phyloP scores from a whole-genome alignment of 1,139 yeast genomes.

The Lodderomyces metapsilosis region DNA sequence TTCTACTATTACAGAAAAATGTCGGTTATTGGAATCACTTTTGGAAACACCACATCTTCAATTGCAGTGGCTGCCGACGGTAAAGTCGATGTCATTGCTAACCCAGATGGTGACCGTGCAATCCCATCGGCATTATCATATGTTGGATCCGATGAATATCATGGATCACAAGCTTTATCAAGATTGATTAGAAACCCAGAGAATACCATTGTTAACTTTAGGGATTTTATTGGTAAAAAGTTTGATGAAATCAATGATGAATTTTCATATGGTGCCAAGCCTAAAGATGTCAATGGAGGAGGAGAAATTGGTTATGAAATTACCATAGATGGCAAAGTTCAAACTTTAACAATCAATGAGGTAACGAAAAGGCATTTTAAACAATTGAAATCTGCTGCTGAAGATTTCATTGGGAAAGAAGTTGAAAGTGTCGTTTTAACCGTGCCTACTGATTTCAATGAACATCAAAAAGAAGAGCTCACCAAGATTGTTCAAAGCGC shows the following conservation, averaged over 20 bases:
- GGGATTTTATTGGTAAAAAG: constrained; percentile 84
- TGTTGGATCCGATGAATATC: constrained; percentile 93
- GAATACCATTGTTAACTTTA: constrained; percentile 86
- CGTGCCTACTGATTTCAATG: constrained; percentile 86
- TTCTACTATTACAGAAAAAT: too few relatives aligned
- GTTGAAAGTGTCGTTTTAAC: constrained; percentile 85
- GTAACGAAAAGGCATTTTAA: constrained; percentile 80
- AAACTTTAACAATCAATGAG: constrained; percentile 66
- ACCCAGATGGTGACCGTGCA: constrained; percentile 98
- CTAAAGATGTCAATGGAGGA: constrained; percentile 63
- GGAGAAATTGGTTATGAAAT: constrained; percentile 74
- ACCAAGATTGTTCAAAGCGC: constrained; percentile 63
- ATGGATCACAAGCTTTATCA: constrained; percentile 93
- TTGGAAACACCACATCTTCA: constrained; percentile 95
- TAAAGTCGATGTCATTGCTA: constrained; percentile 94
- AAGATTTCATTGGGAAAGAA: constrained; percentile 81
- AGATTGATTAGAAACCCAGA: constrained; percentile 88
- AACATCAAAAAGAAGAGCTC: constrained; percentile 67
- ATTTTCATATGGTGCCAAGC: constrained; percentile 64
- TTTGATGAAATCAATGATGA: constrained; percentile 67
- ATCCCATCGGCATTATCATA: constrained; percentile 92
- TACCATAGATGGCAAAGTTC: constrained; percentile 43
- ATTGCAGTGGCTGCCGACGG: constrained; percentile 93
- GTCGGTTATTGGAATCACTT: constrained; percentile 86
- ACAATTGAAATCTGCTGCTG: constrained; percentile 85